phyloP scores from a whole-genome alignment of 2,329 filamentous ascomycete species.

The Fusarium coicis region DNA sequence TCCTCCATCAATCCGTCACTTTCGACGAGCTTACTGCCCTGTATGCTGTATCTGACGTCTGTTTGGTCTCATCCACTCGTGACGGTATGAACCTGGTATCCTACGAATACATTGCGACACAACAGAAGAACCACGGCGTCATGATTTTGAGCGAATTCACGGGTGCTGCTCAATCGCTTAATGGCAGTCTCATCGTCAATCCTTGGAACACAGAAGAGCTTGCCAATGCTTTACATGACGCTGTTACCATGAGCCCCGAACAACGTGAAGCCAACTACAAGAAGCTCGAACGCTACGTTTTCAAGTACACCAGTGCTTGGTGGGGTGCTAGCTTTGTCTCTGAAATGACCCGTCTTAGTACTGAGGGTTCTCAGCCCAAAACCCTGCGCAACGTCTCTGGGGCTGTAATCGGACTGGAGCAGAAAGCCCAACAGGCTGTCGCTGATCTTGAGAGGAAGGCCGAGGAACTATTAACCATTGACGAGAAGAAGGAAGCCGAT shows the following conservation, averaged over 20 bases:
- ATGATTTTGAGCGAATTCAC: constrained; percentile 98
- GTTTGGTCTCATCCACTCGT: constrained; percentile 92
- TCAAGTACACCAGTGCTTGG: constrained; percentile 97
- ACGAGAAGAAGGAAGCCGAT: constrained; percentile 34
- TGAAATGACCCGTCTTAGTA: constrained; percentile 73
- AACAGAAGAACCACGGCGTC: constrained; percentile 88
- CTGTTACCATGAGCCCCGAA: constrained; percentile 95
- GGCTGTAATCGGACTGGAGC: constrained; percentile 48
- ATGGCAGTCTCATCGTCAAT: constrained; percentile 93
- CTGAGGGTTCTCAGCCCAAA: constrained; percentile 53
- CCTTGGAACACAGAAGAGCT: constrained; percentile 99
- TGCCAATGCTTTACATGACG: constrained; percentile 91
- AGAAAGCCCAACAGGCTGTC: constrained; percentile 43
- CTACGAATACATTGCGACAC: constrained; percentile 97
- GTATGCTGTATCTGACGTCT: constrained; percentile 92
- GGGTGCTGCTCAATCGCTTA: constrained; percentile 92
- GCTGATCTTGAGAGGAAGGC: constrained; percentile 38
- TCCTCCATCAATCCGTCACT: constrained; percentile 93
- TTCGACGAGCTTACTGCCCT: constrained; percentile 96
- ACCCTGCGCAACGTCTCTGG: constrained; percentile 55
- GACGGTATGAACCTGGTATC: constrained; percentile 99
- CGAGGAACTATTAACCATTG: constrained; percentile 19
- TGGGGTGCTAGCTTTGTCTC: constrained; percentile 94
- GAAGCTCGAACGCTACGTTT: constrained; percentile 94
- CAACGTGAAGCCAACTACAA: constrained; percentile 87